Base-by-base conservation (phyloP, 306 rosid species). In the Glycine soja region DNA sequence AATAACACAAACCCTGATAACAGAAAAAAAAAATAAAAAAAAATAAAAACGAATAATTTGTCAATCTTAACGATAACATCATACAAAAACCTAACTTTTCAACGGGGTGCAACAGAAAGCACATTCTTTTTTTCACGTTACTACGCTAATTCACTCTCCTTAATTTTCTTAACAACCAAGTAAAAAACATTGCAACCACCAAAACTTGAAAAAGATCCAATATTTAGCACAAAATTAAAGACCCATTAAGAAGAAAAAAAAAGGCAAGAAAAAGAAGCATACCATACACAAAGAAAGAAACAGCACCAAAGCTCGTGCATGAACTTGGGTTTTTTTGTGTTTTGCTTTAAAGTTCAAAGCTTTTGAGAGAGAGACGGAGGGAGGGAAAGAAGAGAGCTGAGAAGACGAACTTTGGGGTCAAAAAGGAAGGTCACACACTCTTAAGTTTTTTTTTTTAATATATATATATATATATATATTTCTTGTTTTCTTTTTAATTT, bases 131-230 rank as follows among this genome's bases (percentile, higher is more conserved):
- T 14, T 57, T 24, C 43, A 74, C 59, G 58, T 42, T 67, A 73
- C 62, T 74, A 11, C 10, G 51, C 36, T 7, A 47, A 51, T 53
- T 48, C 63, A 16, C 40, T 77, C 10, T 58, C 64, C 5, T 36
- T 66, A 52, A 42, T 50, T 81, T 74, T 74, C 84, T 85, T 81
- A 54, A 65, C 78, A 59, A 67, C 59, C 77, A 85, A 81, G 86
- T 32, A 78, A 78, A 19, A 81, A 58, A 30, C 54, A 57, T 3
- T 16, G 10, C 54, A n/a, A n/a, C 30, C 9, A 16, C 9, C 38
- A 8, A 74, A 5, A 19, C 70, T 36, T 36, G 0, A 69, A 54
- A 68, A 84, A 18, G 78, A 82, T 40, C 10, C 10, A 12, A 48
- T 57, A 74, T 43, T 68, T 62, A 79, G 15, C 61, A 40, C 32